These are phyloP conservation scores for Clonostachys rosea DNA, from an alignment of 2,329 filamentous ascomycete species.

Conservation along the genomic window DNA sequence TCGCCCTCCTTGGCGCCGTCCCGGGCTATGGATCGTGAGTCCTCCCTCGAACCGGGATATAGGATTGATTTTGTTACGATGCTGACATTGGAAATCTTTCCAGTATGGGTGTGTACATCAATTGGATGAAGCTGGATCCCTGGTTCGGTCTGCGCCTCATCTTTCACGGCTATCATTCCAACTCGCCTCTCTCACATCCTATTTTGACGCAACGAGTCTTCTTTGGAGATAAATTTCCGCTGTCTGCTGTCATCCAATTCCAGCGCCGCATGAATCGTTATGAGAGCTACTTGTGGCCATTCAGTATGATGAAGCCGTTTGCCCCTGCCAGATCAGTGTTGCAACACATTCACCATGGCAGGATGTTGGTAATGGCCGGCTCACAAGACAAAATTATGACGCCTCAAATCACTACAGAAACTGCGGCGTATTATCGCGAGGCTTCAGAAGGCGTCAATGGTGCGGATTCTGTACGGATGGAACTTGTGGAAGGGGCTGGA, in stretches of 20 bases:
- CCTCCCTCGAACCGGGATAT: neutral
- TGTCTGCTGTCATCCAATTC: slow-evolving; percentile 31
- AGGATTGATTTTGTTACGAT: no score
- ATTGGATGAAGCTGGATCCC: slow-evolving; percentile 40
- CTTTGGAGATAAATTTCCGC: slow-evolving; percentile 38
- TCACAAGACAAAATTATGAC: slow-evolving; percentile 35
- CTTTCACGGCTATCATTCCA: slow-evolving; percentile 41
- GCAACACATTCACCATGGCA: slow-evolving; percentile 20
- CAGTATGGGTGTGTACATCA: slow-evolving; percentile 37
- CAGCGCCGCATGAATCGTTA: slow-evolving; percentile 37
- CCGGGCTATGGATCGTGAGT: slow-evolving; percentile 26
- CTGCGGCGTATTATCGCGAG: neutral
- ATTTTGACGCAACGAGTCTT: slow-evolving; percentile 42
- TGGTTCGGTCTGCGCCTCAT: slow-evolving; percentile 40
- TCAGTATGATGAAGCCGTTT: slow-evolving; percentile 40
- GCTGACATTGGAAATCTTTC: no score
- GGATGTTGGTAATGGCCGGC: slow-evolving; percentile 32
- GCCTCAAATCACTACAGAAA: slow-evolving; percentile 17
- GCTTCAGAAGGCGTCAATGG: slow-evolving; percentile 21
- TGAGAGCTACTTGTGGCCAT: slow-evolving; percentile 47
- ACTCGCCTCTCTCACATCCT: slow-evolving; percentile 46
- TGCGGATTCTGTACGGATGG: slow-evolving; percentile 31
- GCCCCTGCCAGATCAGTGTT: slow-evolving; percentile 32
- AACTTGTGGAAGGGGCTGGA: slow-evolving; percentile 34
- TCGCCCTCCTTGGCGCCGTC: slow-evolving; percentile 40